Evolutionary conservation across 2,329 filamentous ascomycete genomes (phyloP), one percentile per base, ranked within the genome.

Genomic region (Monilinia vaccinii-corymbosi): DNA sequence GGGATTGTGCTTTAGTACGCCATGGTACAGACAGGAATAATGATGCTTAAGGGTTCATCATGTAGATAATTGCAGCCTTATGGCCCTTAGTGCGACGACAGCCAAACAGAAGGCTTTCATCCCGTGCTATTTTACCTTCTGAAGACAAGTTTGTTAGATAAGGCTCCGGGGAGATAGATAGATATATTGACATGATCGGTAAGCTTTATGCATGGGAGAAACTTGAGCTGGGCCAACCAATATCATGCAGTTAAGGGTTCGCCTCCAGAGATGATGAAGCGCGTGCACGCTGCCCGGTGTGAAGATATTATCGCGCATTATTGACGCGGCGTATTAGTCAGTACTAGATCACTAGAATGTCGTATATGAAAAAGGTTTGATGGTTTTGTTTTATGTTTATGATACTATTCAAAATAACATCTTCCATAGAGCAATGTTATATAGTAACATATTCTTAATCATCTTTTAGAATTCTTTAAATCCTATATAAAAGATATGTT

Each of bases 141-240:
- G 23, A 49, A 48, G 49, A 32, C 11, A 16, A 23, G 8, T 18
- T 32, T 44, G 13, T 47, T n/a, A 36, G 44, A 36, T 14, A 57
- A 57, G 55, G 55, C 44, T 57, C 55, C 55, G 55, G 40, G 55
- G 55, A 57, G 45, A 57, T 57, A 23, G 28, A 16, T 48, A 57
- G 45, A 57, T 57, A 23, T 38, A 16, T 48, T 36, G 23, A 49
- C 23, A 18, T 32, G 55, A 40, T 57, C 45, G 13, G n/a, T 34
- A 49, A 38, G 13, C 45, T 57, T 48, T 14, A 42, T 53, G 50
- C 50, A 53, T 10, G 25, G 32, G n/a, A 44, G 25, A 44, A 32
- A 21, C 38, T 42, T 16, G n/a, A 42, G 13, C 38, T 16, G n/a
- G 31, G 13, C 38, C 23, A 52, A 25, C 49, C 36, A 31, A 32